Percentiles rank a stretch among this genome's conserved stretches.
Conservation (phyloP, 768 basidiomycete genomes). For the Erythrobasidium yunnanense region DNA sequence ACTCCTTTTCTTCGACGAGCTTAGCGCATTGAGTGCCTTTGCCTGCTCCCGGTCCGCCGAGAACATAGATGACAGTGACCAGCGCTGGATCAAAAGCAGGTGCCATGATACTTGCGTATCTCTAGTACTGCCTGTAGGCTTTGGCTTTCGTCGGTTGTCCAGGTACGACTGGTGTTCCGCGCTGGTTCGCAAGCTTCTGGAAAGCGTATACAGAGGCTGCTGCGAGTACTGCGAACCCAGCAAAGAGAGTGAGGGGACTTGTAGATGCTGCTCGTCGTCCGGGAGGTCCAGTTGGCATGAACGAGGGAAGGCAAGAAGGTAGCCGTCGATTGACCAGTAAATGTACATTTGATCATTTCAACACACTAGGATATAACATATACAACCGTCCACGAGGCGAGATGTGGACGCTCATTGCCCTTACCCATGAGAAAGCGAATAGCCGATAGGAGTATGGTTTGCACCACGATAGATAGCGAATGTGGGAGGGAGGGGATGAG, state of each 20-base stretch:
- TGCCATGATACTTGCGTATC: neutral
- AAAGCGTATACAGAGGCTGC: neutral
- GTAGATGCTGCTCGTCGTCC: neutral
- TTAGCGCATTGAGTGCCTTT: slow-evolving; percentile 89
- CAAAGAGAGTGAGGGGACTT: slow-evolving; percentile 15
- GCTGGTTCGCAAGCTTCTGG: neutral
- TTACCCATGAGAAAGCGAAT: neutral
- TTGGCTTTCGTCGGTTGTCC: slow-evolving; percentile 14
- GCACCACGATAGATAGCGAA: neutral
- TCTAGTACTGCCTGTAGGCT: slow-evolving; percentile 26
- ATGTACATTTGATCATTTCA: no score
- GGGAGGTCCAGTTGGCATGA: neutral
- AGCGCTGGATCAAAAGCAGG: slow-evolving; percentile 57
- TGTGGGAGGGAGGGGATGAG: no score
- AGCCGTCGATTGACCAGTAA: no score
- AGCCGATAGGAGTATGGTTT: neutral
- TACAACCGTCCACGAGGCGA: no score
- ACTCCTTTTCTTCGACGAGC: slow-evolving; percentile 72
- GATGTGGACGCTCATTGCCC: neutral
- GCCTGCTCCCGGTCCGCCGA: slow-evolving; percentile 94
- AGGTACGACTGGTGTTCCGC: neutral
- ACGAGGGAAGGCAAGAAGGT: no score
- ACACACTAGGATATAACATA: no score
- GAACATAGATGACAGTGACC: slow-evolving; percentile 82
- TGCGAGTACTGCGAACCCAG: slow-evolving; percentile 9